A percentile compares a stretch with the other conserved stretches of the same genome.
Evolutionary conservation across 2,329 filamentous ascomycete species (phyloP).

Genomic region (Stenocarpella maydis): DNA sequence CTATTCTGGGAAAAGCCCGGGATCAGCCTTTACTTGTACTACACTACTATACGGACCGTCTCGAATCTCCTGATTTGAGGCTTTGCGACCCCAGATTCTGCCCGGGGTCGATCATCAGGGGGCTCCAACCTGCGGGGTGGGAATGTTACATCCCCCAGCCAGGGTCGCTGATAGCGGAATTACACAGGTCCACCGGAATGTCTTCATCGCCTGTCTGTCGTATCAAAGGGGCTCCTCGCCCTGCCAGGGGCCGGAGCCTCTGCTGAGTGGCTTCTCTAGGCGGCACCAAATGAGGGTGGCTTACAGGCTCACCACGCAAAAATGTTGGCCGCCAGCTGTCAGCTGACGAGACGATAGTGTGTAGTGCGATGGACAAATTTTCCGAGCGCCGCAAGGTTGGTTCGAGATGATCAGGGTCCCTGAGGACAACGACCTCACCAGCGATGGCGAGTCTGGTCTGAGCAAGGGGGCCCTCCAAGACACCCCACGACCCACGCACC

Average conservation of each 20-base stretch:
- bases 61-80: slow-evolving; percentile 28
- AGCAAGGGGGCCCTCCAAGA: slow-evolving; percentile 7
- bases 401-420: neutral
- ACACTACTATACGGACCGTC: neutral
- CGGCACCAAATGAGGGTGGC: neutral
- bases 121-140: slow-evolving; percentile 33
- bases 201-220: slow-evolving; percentile 24
- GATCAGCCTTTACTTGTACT: slow-evolving; percentile 1
- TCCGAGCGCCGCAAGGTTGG: neutral
- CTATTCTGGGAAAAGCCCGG: slow-evolving; percentile 9
- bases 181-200: slow-evolving; percentile 21
- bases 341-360: slow-evolving; percentile 13
- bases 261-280: slow-evolving; percentile 4
- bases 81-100: slow-evolving; percentile 35
- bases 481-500: slow-evolving; percentile 22
- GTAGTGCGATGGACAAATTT: neutral
- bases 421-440: neutral
- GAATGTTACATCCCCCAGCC: slow-evolving; percentile 33
- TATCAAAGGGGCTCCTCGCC: slow-evolving; percentile 4
- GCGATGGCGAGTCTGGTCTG: neutral
- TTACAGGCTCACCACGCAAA: neutral
- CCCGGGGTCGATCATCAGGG: slow-evolving; percentile 35
- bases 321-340: neutral
- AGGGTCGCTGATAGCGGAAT: slow-evolving; percentile 28
- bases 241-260: neutral